Conservation (phyloP, 2,329 filamentous ascomycete genomes). For the Paracoccidioides lutzii region DNA sequence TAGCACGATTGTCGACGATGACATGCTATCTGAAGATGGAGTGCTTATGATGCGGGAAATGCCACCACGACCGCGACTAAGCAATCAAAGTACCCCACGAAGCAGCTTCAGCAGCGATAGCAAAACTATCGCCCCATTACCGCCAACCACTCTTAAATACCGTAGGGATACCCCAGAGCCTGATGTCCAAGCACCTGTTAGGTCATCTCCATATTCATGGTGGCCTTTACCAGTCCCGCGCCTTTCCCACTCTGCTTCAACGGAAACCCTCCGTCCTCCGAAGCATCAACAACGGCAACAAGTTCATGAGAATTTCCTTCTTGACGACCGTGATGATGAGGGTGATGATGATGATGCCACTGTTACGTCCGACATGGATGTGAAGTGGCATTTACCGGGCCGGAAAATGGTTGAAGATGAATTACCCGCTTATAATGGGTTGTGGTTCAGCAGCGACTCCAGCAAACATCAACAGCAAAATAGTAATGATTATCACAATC, state of each 20-base stretch:
- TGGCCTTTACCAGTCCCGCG: slow-evolving; percentile 1
- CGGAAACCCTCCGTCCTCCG: slow-evolving; percentile 7
- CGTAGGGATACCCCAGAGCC: slow-evolving; percentile 9
- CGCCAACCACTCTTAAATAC: slow-evolving; percentile 78
- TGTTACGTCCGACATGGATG: slow-evolving; percentile 2
- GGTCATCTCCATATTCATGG: slow-evolving; percentile 1
- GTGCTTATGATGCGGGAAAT: slow-evolving; percentile 70
- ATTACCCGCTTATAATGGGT: not conserved
- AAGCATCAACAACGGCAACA: not conserved
- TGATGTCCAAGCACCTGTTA: not conserved
- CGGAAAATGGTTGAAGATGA: not conserved
- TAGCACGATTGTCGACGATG: slow-evolving; percentile 23
- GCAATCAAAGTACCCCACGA: slow-evolving; percentile 40
- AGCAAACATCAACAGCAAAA: not conserved
- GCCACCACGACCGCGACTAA: slow-evolving; percentile 38
- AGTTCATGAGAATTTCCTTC: slow-evolving; percentile 5
- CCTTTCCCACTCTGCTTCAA: slow-evolving; percentile 5
- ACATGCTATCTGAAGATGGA: slow-evolving; percentile 58
- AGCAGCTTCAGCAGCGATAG: slow-evolving; percentile 50
- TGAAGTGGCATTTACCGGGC: slow-evolving; percentile 1
- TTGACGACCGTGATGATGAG: slow-evolving; percentile 5
- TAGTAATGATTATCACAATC: not conserved
- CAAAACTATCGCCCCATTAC: slow-evolving; percentile 78
- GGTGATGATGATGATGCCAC: not conserved
- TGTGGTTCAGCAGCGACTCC: slow-evolving; percentile 18